phyloP scores from a whole-genome alignment of 192 early-diverging fungal genomes.

The Cladochytrium replicatum region DNA sequence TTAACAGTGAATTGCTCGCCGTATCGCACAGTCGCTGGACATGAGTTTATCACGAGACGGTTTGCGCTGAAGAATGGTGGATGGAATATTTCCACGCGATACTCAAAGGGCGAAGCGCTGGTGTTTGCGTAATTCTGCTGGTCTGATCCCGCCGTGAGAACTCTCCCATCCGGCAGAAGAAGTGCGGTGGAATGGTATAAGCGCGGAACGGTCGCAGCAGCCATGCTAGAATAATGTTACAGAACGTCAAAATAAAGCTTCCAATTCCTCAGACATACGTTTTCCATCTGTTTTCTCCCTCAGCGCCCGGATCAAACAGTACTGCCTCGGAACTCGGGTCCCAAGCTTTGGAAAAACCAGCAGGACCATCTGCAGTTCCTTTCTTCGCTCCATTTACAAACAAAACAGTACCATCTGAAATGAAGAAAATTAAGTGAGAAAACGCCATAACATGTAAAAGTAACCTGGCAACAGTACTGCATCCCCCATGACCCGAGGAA shows the following conservation, averaged over 20 bases:
- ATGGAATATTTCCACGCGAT: constrained; percentile 2
- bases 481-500: constrained; percentile 8
- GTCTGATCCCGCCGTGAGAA: constrained; percentile 3
- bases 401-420: constrained; percentile 1
- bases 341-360: neutral
- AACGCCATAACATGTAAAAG: too few species aligned
- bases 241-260: too few species aligned
- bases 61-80: neutral
- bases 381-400: constrained; percentile 8
- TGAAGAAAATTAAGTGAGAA: too few species aligned
- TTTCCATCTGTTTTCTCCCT: constrained; percentile 1
- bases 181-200: constrained; percentile 19
- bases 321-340: neutral
- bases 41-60: too few species aligned
- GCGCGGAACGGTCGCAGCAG: constrained; percentile 15
- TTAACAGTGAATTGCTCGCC: too few species aligned
- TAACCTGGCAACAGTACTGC: constrained; percentile 6
- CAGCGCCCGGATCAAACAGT: neutral
- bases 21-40: too few species aligned
- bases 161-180: neutral
- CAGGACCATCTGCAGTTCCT: constrained; percentile 11
- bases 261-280: too few species aligned
- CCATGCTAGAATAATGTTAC: neutral
- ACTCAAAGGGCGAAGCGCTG: constrained; percentile 2
- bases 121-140: constrained; percentile 6